These are phyloP conservation scores for Botryosphaeria dothidea DNA, from an alignment of 2,329 filamentous ascomycete genomes.

Conservation along the genomic window DNA sequence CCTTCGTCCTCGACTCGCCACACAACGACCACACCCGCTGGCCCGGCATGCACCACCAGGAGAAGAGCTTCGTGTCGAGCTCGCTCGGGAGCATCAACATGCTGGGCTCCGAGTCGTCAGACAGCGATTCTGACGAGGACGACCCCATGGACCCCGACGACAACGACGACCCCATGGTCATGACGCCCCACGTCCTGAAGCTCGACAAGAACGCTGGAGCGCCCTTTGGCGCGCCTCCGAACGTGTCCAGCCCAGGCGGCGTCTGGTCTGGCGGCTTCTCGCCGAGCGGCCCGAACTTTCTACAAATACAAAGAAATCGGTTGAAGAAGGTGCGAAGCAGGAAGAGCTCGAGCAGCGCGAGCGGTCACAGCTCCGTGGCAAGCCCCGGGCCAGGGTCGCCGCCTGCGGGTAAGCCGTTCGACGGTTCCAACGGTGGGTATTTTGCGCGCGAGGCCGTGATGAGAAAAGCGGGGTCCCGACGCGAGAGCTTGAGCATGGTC, in stretches of 20 bases:
- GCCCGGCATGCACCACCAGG: constrained; percentile 60
- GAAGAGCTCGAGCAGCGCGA: constrained; percentile 70
- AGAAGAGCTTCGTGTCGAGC: constrained; percentile 58
- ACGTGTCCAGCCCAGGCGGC: constrained; percentile 53
- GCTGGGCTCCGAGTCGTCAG: constrained; percentile 78
- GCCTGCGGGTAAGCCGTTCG: constrained; percentile 45
- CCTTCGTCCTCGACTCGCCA: constrained; percentile 60
- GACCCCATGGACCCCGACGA: constrained; percentile 52
- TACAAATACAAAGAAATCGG: constrained; percentile 72
- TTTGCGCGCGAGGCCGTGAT: constrained; percentile 54
- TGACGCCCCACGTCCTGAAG: constrained; percentile 76
- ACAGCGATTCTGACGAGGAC: constrained; percentile 61
- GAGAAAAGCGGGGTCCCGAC: constrained; percentile 57
- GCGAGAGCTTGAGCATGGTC: constrained; percentile 88
- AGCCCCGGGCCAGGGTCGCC: constrained; percentile 76
- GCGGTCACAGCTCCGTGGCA: constrained; percentile 66
- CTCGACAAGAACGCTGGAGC: constrained; percentile 49
- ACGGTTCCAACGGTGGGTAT: constrained; percentile 55
- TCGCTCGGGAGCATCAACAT: constrained; percentile 80
- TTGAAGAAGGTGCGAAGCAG: constrained; percentile 60
- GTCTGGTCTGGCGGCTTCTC: constrained; percentile 68
- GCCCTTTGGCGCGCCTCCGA: constrained; percentile 35
- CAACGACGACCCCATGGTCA: constrained; percentile 70
- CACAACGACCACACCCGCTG: constrained; percentile 64
- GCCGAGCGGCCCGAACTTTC: constrained; percentile 69